Evolutionary conservation across 2,329 filamentous ascomycete species (phyloP).

Genomic region (Arthroderma sp.): DNA sequence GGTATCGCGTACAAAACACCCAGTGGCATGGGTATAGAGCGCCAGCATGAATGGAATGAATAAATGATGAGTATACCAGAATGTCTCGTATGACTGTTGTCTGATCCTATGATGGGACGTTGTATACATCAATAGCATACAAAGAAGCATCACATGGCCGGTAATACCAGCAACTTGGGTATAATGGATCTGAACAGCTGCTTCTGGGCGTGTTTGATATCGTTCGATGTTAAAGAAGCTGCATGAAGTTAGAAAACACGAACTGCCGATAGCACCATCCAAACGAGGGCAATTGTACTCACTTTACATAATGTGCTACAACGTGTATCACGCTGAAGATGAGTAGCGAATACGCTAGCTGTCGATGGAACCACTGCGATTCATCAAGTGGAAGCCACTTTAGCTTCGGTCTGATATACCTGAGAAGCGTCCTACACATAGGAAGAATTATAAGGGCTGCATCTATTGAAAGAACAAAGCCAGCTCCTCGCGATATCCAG

Average conservation of each 20-base stretch:
- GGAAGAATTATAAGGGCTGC: slow-evolving; percentile 79
- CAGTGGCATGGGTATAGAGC: slow-evolving; percentile 89
- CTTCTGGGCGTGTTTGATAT: slow-evolving; percentile 64
- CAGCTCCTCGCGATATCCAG: slow-evolving; percentile 91
- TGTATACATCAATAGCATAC: slow-evolving; percentile 97
- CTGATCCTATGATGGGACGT: slow-evolving; percentile 87
- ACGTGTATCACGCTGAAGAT: slow-evolving; percentile 71
- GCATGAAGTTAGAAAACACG: slow-evolving; percentile 18
- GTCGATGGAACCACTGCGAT: slow-evolving; percentile 91
- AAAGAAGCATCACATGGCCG: slow-evolving; percentile 95
- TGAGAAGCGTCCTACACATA: slow-evolving; percentile 84
- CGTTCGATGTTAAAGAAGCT: slow-evolving; percentile 94
- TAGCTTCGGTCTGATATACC: slow-evolving; percentile 73
- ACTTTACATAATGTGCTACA: slow-evolving; percentile 85
- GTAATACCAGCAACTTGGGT: slow-evolving; percentile 80
- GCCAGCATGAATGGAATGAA: slow-evolving; percentile 90
- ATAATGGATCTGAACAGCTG: slow-evolving; percentile 85
- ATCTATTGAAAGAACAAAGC: slow-evolving; percentile 72
- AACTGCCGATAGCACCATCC: not conserved
- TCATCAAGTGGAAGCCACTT: slow-evolving; percentile 89
- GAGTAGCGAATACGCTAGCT: slow-evolving; percentile 80
- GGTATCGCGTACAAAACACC: slow-evolving; percentile 89
- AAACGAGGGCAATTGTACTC: slow-evolving; percentile 26
- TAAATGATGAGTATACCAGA: slow-evolving; percentile 99
- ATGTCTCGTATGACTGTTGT: slow-evolving; percentile 94